Base-by-base conservation (phyloP, 2,329 filamentous ascomycete genomes). In the Tolypocladium guangdongense region DNA sequence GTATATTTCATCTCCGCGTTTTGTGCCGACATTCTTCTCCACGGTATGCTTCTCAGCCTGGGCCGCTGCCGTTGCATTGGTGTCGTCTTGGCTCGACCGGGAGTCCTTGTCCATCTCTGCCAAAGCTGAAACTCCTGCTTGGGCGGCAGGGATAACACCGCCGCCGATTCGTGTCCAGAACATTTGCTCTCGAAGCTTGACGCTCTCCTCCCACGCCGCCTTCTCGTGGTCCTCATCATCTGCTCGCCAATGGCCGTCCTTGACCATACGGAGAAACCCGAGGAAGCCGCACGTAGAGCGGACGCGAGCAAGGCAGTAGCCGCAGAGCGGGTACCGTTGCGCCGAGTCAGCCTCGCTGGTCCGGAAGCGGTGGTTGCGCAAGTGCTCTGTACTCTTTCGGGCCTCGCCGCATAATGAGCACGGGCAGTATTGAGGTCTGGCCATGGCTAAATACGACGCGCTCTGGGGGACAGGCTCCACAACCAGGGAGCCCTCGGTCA, bases 91-190 rank as follows among this genome's bases (percentile, higher is more conserved):
- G 39, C 49, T 49, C 14, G 39, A 5, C 6, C 41, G 54, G 22
- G 37, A 43, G 3, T 33, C 46, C 18, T 47, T 49, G 10, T 45
- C 55, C 10, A 51, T 12, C 12, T 55, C 54, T 5, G 38, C 46
- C 1, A 37, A 27, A 14, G 49, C 20, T 56, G 2, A 61, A 56
- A n/a, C 63, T 53, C 5, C 38, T 11, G 52, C 57, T 27, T 70
- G 70, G 12, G 63, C 62, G 11, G 80, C 75, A 1, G 92, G 93
- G 14, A 97, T 73, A 2, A 99, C 90, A 16, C 93, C 93, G 32
- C 91, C 93, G 30, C 92, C 92, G 51, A 99, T 83, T 53, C 93
- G 82, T 50, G 88, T 83, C 93, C 93, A 99, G 67, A 99, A 99
- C 87, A 99, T 96, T 61, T 92, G 85, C 68, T 99, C 93, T 50